Evolutionary conservation across 75 land plant species (phyloP).

Genomic region (Sequoia sempervirens): DNA sequence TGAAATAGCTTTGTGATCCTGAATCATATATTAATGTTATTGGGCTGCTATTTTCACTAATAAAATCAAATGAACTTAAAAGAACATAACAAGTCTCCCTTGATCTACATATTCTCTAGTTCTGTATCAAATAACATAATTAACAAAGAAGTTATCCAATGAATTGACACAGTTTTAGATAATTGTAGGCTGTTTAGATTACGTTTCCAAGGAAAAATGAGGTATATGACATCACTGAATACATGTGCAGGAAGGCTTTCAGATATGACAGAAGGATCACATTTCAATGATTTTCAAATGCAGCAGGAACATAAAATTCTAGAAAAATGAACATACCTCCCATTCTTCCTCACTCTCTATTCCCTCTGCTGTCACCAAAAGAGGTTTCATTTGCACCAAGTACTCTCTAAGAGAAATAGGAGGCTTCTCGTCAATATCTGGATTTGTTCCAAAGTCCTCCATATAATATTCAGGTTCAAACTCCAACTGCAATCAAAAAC

Average conservation of each 20-base stretch:
- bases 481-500: slow-evolving; percentile 45
- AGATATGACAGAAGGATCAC: background rate
- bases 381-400: slow-evolving; percentile 57
- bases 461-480: slow-evolving; percentile 76
- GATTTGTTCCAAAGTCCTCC: slow-evolving; percentile 62
- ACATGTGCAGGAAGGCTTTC: background rate
- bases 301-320: background rate
- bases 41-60: background rate
- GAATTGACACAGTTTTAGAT: background rate
- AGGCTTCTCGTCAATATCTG: slow-evolving; percentile 82
- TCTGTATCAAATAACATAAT: background rate
- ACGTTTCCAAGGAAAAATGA: background rate
- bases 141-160: background rate
- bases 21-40: background rate
- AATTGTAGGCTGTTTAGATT: background rate
- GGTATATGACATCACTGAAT: background rate
- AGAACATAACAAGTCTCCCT: background rate
- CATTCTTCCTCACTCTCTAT: slow-evolving; percentile 69
- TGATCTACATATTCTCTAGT: background rate
- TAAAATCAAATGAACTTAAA: background rate
- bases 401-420: slow-evolving; percentile 59
- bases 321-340: slow-evolving; percentile 46
- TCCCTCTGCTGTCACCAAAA: slow-evolving; percentile 48
- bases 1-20: background rate
- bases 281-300: background rate